A percentile compares a stretch with the other conserved stretches of the same genome.
Conservation (phyloP, 768 basidiomycete genomes). For the Tylopilus sp. region DNA sequence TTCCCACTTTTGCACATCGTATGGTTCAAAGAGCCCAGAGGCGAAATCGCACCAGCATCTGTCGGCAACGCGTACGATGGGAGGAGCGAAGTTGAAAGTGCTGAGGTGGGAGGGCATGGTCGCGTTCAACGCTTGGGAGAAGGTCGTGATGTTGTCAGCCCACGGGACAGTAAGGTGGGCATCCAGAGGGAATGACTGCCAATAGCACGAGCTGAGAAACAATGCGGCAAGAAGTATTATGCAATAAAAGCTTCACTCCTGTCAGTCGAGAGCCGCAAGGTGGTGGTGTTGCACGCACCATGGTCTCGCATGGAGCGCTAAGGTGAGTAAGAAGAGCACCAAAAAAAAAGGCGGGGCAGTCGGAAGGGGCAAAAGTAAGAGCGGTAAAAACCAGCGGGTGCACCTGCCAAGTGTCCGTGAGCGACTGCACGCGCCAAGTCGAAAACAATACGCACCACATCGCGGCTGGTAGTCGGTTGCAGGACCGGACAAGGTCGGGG, state of each 20-base stretch:
- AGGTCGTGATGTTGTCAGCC: constrained; percentile 70
- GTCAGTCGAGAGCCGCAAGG: constrained; percentile 5
- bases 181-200: constrained; percentile 75
- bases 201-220: constrained; percentile 85
- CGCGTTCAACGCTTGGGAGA: constrained; percentile 59
- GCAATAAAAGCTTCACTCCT: constrained; percentile 69
- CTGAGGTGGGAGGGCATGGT: constrained; percentile 40
- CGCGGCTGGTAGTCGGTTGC: neutral
- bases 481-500: neutral
- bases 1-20: constrained; percentile 77
- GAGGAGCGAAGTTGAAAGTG: constrained; percentile 40
- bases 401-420: constrained; percentile 48
- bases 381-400: constrained; percentile 81
- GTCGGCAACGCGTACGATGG: constrained; percentile 64
- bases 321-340: constrained; percentile 69
- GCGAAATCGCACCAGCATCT: constrained; percentile 87
- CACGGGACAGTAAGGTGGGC: constrained; percentile 62
- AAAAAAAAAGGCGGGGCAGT: constrained; percentile 80
- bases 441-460: constrained; percentile 54
- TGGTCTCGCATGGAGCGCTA: constrained; percentile 78
- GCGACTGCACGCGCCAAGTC: neutral
- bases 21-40: constrained; percentile 68
- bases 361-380: constrained; percentile 73
- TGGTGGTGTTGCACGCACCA: constrained; percentile 50
- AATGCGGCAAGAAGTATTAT: constrained; percentile 78